Evolutionary conservation across 768 basidiomycete species (phyloP), one percentile per base, ranked within the genome.

Genomic region (Trametes meyenii): DNA sequence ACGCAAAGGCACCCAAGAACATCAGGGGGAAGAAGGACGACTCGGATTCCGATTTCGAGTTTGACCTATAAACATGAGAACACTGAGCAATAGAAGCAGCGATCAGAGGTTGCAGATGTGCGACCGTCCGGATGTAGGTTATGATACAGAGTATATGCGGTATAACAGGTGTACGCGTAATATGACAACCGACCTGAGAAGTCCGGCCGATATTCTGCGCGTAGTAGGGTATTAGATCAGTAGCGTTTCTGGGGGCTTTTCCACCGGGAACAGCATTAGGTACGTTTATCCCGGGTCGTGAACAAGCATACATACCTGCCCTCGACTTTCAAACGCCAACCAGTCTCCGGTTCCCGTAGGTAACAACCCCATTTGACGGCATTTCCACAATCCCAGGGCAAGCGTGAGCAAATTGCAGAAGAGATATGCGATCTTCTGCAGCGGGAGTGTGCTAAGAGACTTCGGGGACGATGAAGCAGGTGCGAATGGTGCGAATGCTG

Each of bases 311-410:
- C 72, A 12, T 46, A 73, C 72, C 66, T 63, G 68, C 19, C 85
- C 86, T 67, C 95, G 79, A 1, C 85, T 88, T 77, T 96, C 95
- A 66, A 98, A 98, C 14, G 92, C 94, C 53, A 96, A 77, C 94
- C 95, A 98, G 75, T 98, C 96, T 1, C 90, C 94, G 0, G 94
- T 92, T 1, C 96, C 94, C 1, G 86, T 89, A 0, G 95, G 95
- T 17, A 98, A 75, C 54, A 98, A 78, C 0, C 95, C 95, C 94
- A 98, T 95, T 0, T 88, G 84, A 35, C 86, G 85, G 75, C 94
- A 96, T 74, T 98, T 98, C 89, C 91, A 98, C 26, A 97, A 73
- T 0, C 95, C 95, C 29, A 97, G 86, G 5, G 78, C 85, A 17
- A 97, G 81, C 0, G 94, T 96, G 56, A 89, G 71, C 5, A 90